phyloP scores from a whole-genome alignment of 1,284 basidiomycete species.

The Trametes hirsuta region DNA sequence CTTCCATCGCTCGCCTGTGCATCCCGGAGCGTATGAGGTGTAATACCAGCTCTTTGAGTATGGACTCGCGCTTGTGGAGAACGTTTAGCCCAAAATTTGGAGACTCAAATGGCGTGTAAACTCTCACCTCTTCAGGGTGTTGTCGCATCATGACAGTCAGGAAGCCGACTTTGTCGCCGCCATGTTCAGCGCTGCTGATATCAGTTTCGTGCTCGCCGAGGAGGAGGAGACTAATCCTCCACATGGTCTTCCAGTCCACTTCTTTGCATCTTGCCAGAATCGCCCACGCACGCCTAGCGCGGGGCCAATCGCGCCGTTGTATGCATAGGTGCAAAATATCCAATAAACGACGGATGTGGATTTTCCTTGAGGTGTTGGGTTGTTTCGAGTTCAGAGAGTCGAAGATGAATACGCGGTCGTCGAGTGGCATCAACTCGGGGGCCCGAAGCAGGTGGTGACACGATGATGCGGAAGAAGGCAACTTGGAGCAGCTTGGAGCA shows the following conservation, averaged over 20 bases:
- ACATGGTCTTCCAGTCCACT: conserved; percentile 75
- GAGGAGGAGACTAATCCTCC: conserved; percentile 71
- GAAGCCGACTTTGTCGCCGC: conserved; percentile 55
- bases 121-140: conserved; percentile 61
- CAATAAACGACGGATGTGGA: conserved; percentile 72
- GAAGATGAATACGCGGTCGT: conserved; percentile 56
- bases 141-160: conserved; percentile 72
- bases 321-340: conserved; percentile 78
- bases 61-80: conserved; percentile 60
- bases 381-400: conserved; percentile 49
- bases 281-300: conserved; percentile 77
- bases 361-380: conserved; percentile 57
- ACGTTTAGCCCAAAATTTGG: background rate
- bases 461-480: background rate
- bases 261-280: conserved; percentile 86
- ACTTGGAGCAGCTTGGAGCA: background rate
- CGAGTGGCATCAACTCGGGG: conserved; percentile 31
- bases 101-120: background rate
- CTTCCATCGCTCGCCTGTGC: conserved; percentile 75
- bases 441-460: background rate
- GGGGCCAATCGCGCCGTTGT: conserved; percentile 64
- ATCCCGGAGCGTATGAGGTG: conserved; percentile 60
- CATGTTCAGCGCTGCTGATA: conserved; percentile 23
- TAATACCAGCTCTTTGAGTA: conserved; percentile 77
- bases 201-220: conserved; percentile 37